phyloP scores from a whole-genome alignment of 2,329 filamentous ascomycete species.

The Waltergamsia citrina region DNA sequence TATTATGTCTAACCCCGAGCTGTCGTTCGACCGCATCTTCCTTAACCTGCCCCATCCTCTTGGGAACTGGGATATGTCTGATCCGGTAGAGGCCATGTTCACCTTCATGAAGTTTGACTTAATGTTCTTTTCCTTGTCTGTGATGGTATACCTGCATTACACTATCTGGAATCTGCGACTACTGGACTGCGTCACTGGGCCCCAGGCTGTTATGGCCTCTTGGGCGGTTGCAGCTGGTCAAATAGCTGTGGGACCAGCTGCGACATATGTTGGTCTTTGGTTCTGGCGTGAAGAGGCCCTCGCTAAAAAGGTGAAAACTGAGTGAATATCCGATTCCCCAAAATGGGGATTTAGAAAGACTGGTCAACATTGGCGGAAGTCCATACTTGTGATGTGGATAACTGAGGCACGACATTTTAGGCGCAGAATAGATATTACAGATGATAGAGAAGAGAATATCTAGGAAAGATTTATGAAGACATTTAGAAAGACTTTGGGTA shows the following conservation, averaged over 20 bases:
- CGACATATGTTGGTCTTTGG: conserved; percentile 1
- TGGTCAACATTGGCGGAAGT: too few relatives aligned
- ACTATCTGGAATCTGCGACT: neutral
- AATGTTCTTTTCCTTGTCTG: neutral
- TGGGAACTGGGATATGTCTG: neutral
- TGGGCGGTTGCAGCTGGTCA: neutral
- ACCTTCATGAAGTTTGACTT: conserved; percentile 3
- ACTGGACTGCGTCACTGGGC: neutral
- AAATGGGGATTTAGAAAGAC: too few relatives aligned
- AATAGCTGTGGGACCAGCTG: conserved; percentile 1
- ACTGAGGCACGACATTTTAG: too few relatives aligned
- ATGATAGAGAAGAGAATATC: too few relatives aligned
- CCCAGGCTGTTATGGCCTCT: neutral
- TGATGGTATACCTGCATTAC: neutral
- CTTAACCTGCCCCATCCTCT: neutral
- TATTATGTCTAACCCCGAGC: neutral
- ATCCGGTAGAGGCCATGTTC: neutral
- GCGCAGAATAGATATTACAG: too few relatives aligned
- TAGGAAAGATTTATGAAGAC: too few relatives aligned
- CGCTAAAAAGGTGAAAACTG: neutral
- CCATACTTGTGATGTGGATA: too few relatives aligned
- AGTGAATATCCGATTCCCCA: too few relatives aligned
- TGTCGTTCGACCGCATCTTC: neutral
- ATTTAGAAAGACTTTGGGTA: too few relatives aligned
- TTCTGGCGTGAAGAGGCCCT: conserved; percentile 1